Evolutionary conservation across 352 stramenopile species (phyloP).

Genomic region (Aphanomyces stellatus): DNA sequence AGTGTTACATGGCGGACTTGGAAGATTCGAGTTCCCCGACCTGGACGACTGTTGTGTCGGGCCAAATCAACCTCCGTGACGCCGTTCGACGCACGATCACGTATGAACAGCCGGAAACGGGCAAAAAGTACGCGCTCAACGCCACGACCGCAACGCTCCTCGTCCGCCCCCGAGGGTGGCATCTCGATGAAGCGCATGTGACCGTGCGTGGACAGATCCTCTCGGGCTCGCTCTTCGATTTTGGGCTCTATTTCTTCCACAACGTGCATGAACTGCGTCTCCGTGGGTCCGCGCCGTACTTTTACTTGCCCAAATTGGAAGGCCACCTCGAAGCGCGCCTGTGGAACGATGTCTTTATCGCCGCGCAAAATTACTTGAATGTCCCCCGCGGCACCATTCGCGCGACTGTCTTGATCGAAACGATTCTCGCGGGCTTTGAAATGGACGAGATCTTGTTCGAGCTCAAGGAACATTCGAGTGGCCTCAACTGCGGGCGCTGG

Average conservation of each 20-base stretch:
- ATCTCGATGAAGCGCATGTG: slow-evolving; percentile 92
- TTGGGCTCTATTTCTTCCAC: slow-evolving; percentile 95
- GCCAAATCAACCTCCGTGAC: slow-evolving; percentile 90
- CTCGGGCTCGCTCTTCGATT: slow-evolving; percentile 93
- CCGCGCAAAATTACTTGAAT: slow-evolving; percentile 86
- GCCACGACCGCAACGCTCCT: slow-evolving; percentile 83
- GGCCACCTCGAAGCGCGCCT: slow-evolving; percentile 91
- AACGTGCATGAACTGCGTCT: slow-evolving; percentile 86
- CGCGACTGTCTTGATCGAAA: slow-evolving; percentile 94
- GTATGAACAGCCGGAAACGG: slow-evolving; percentile 54
- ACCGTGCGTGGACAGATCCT: slow-evolving; percentile 89
- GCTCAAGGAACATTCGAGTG: slow-evolving; percentile 90
- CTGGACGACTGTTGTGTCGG: slow-evolving; percentile 90
- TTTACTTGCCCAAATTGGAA: slow-evolving; percentile 96
- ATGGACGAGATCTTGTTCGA: slow-evolving; percentile 97
- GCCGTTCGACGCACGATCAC: slow-evolving; percentile 87
- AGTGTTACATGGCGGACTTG: slow-evolving; percentile 96
- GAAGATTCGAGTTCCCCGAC: slow-evolving; percentile 91
- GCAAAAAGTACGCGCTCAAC: slow-evolving; percentile 71
- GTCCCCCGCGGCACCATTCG: slow-evolving; percentile 88
- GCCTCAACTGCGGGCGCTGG: slow-evolving; percentile 96
- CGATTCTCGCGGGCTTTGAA: slow-evolving; percentile 94
- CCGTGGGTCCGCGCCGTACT: slow-evolving; percentile 86
- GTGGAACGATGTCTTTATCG: slow-evolving; percentile 95
- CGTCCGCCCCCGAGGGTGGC: slow-evolving; percentile 89